Percentiles rank a stretch among this genome's conserved stretches.
phyloP scores from a whole-genome alignment of 1,284 basidiomycete species.

The Singerocomus rubriflavus region DNA sequence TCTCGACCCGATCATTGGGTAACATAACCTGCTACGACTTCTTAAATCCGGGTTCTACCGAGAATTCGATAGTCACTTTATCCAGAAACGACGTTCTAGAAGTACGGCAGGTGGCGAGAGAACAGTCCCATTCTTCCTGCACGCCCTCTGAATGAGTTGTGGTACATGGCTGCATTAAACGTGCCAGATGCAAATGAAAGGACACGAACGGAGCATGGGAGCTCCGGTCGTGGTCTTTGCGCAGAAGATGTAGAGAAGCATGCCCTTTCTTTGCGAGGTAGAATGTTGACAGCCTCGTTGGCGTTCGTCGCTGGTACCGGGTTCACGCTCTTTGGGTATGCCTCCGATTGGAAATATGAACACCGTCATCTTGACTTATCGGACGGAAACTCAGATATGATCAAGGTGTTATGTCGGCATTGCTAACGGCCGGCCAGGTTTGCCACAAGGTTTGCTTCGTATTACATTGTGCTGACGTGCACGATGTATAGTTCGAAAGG shows the following conservation, averaged over 20 bases:
- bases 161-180: slow-evolving; percentile 13
- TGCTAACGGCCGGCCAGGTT: slow-evolving; percentile 31
- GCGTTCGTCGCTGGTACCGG: slow-evolving; percentile 30
- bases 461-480: slow-evolving; percentile 4
- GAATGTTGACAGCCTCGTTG: slow-evolving; percentile 22
- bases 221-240: neutral
- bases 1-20: slow-evolving; percentile 4
- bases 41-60: slow-evolving; percentile 9
- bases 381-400: slow-evolving; percentile 18
- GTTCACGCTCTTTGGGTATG: slow-evolving; percentile 34
- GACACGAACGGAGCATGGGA: neutral
- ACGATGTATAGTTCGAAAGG: slow-evolving; percentile 26
- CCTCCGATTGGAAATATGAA: neutral
- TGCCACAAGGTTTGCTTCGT: neutral
- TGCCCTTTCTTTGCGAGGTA: slow-evolving; percentile 25
- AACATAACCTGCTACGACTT: slow-evolving; percentile 5
- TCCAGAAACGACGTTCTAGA: slow-evolving; percentile 2
- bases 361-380: slow-evolving; percentile 2
- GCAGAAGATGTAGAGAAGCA: slow-evolving; percentile 24
- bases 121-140: neutral
- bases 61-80: slow-evolving; percentile 9
- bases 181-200: slow-evolving; percentile 15
- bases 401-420: slow-evolving; percentile 35
- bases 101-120: neutral
- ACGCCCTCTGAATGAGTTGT: neutral